phyloP scores from a whole-genome alignment of 2,329 filamentous ascomycete species.

The Epichloe coenophiala region DNA sequence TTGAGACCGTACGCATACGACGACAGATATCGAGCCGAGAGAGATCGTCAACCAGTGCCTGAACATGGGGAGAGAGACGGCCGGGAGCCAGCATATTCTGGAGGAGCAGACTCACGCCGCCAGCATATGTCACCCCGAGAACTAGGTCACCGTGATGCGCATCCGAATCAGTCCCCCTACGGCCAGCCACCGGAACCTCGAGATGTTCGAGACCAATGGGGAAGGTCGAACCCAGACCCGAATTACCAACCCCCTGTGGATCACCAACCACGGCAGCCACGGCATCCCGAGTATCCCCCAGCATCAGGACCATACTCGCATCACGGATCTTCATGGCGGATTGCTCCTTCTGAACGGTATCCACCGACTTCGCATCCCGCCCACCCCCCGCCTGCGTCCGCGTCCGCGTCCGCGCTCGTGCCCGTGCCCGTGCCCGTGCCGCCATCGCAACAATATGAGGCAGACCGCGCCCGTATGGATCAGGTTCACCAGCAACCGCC shows the following conservation, averaged over 20 bases:
- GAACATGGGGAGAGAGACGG: conserved; percentile 30
- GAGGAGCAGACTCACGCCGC: conserved; percentile 27
- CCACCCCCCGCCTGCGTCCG: conserved; percentile 13
- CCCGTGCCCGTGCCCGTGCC: conserved; percentile 15
- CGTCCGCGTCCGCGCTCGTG: conserved; percentile 15
- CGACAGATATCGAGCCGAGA: conserved; percentile 37
- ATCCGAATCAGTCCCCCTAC: conserved; percentile 32
- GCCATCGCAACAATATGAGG: conserved; percentile 30
- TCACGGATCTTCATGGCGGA: conserved; percentile 18
- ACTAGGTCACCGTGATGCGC: conserved; percentile 29
- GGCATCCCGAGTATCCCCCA: conserved; percentile 34
- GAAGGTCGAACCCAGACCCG: conserved; percentile 12
- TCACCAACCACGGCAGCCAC: conserved; percentile 21
- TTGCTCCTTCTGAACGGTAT: conserved; percentile 20
- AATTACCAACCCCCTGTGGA: conserved; percentile 25
- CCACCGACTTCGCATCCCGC: conserved; percentile 23
- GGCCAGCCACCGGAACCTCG: conserved; percentile 25
- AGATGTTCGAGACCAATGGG: conserved; percentile 23
- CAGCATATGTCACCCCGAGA: conserved; percentile 24
- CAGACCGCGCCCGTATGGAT: conserved; percentile 34
- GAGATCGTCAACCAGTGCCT: conserved; percentile 31
- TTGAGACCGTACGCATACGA: conserved; percentile 34
- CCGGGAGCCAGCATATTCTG: conserved; percentile 35
- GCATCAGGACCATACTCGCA: conserved; percentile 24
- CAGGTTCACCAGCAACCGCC: conserved; percentile 23